Conservation (phyloP, 2,329 filamentous ascomycete species). For the Grosmannia clavigera region DNA sequence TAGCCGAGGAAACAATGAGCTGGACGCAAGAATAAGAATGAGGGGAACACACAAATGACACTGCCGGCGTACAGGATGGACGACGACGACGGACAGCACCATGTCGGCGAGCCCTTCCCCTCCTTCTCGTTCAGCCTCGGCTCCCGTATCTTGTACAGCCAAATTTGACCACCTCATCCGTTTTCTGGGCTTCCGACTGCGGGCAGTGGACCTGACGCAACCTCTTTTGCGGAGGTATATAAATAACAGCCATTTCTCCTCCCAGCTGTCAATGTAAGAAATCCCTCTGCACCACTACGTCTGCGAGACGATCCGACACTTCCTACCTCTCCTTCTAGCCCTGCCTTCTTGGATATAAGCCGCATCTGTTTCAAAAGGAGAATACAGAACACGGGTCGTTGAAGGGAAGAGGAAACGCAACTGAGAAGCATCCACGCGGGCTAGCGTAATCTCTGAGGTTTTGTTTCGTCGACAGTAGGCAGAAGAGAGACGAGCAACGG, state of each 20-base stretch:
- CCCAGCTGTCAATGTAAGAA: background rate
- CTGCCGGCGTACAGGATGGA: background rate
- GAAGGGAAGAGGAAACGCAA: background rate
- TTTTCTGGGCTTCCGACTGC: background rate
- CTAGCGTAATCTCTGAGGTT: background rate
- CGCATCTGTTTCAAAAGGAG: no score
- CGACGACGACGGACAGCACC: background rate
- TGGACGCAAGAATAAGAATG: background rate
- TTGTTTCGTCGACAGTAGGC: no score
- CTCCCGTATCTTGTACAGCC: background rate
- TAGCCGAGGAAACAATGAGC: background rate
- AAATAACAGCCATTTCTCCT: background rate
- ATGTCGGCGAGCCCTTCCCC: background rate
- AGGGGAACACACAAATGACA: background rate
- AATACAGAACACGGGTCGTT: no score
- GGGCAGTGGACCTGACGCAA: background rate
- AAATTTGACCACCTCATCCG: background rate
- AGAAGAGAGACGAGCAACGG: background rate
- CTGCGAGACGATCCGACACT: background rate
- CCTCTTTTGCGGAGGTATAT: background rate
- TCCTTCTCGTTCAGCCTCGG: background rate
- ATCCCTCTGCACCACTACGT: background rate
- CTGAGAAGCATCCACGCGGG: no score
- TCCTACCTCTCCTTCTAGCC: background rate
- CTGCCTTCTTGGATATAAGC: background rate